Base-by-base conservation (phyloP, 2,329 filamentous ascomycete genomes). In the Septoria petroselini region DNA sequence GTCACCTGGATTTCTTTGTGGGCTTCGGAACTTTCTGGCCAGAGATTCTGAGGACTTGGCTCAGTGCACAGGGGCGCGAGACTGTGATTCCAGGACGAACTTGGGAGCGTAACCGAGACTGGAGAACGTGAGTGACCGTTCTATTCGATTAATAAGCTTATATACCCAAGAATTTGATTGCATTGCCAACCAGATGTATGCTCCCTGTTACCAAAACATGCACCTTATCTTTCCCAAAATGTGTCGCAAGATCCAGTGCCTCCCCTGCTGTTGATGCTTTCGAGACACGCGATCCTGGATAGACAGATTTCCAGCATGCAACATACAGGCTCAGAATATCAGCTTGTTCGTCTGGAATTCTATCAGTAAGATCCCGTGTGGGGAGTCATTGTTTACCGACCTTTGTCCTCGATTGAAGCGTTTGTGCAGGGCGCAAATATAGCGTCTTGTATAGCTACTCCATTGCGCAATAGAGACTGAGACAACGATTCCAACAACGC, bases 401-500 rank as follows among this genome's bases (percentile, higher is more conserved):
- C 27, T 30, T 12, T 30, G 27, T 12, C 12, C 27, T 30, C 27
- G 12, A 12, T 30, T 30, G 27, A 7, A 33, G 12, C 30, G 30
- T 33, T 33, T 33, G 30, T 33, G 5, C 5, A 33, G 30, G 12
- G 30, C 6, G 12, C 30, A n/a, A 33, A 33, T 33, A 33, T 15
- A 12, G 30, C 30, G 30, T 33, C 30, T 33, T 33, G 12, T 33
- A 33, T n/a, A 6, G 12, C 4, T 4, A 33, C 12, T 6, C 12
- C 4, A 33, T n/a, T 33, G 12, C 12, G 30, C 23, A 41, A 33
- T 11, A 62, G 37, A 14, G 57, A 48, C 8, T 14, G 19, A 15
- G 48, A 57, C 23, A 62, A 48, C 4, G 14, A 44, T 17, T 38
- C 12, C 3, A 62, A 40, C 15, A 62, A 29, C 7, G 41, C 46